Base-by-base conservation (phyloP, 352 stramenopile genomes). In the Phytopythium boreale region DNA sequence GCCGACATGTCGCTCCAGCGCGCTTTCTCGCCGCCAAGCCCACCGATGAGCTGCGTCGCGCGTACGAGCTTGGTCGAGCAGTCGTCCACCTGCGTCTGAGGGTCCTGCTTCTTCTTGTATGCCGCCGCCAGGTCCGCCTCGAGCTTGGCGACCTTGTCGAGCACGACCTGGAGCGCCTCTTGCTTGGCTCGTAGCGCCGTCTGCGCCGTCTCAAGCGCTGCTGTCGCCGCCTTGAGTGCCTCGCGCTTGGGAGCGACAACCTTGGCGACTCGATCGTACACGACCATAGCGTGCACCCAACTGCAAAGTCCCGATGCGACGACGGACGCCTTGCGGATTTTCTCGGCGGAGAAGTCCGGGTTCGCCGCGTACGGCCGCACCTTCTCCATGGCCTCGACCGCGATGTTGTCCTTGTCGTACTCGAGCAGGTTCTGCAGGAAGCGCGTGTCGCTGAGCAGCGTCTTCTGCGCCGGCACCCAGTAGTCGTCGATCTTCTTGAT, bases 351-450 rank as follows among this genome's bases (percentile, higher is more conserved):
- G 63, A 99, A 99, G 59, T 98, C 89, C 0, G 89, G 81, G 51
- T 97, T 97, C 36, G 76, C 76, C 1, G 86, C 62, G 59, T 94
- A 98, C 31, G 78, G 82, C 4, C 70, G 66, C 22, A 98, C 85
- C 71, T 98, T 98, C 7, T 95, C 82, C 64, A 98, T 95, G 3
- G 96, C 91, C n/a, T 96, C 84, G 8, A 74, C 70, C 4, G 70
- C 64, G 60, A 98, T 98, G 67, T 98, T 97, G 71, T 99, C 95
- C 68, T 98, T 98, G 72, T 99, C 94, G 68, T 98, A 99, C 57
- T 97, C 92, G 31, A 97, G 80, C 11, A 99, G 69, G 56, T 97
- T 97, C 67, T 97, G 79, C 4, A 99, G 64, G 65, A 99, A 99
- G 0, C 85, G 71, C 37, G 96, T 89, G 63, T 99, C 93, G 37